These are phyloP conservation scores for Aspergillus hiratsukae DNA, from an alignment of 2,329 filamentous ascomycete genomes.

Conservation along the genomic window DNA sequence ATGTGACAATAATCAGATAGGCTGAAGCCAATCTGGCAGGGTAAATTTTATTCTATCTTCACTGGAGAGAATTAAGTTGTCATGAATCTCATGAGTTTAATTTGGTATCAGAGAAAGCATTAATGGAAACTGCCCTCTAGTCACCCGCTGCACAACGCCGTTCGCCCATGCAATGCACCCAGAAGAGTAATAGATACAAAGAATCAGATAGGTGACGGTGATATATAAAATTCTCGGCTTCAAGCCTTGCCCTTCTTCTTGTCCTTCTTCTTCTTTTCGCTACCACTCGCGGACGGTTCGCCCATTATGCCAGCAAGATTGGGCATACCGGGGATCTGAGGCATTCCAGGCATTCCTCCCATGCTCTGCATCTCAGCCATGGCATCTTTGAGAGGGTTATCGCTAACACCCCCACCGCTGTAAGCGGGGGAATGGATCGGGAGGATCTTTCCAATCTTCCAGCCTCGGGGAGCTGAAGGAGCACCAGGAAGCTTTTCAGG, in stretches of 20 bases:
- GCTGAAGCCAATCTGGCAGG: not conserved
- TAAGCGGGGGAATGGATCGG: conserved; percentile 85
- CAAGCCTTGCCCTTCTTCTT: conserved; percentile 47
- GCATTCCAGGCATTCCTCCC: conserved; percentile 40
- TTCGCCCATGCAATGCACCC: conserved; percentile 37
- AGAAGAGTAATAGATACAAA: conserved; percentile 19
- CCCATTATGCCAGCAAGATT: conserved; percentile 54
- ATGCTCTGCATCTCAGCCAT: conserved; percentile 80
- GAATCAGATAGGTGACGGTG: conserved; percentile 6
- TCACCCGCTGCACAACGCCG: conserved; percentile 27
- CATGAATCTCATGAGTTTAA: conserved; percentile 5
- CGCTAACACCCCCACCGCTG: conserved; percentile 86
- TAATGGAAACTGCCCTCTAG: conserved; percentile 10
- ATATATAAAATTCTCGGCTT: conserved; percentile 7
- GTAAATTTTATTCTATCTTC: not conserved
- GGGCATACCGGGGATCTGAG: conserved; percentile 43
- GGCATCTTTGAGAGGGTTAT: conserved; percentile 94
- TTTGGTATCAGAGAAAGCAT: conserved; percentile 19
- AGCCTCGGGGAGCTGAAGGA: conserved; percentile 76
- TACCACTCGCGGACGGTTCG: conserved; percentile 24
- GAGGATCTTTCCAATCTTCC: conserved; percentile 81
- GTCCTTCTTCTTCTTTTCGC: conserved; percentile 45
- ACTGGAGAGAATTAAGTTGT: not conserved
- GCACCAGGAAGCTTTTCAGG: conserved; percentile 64
- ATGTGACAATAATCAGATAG: too few species aligned